Conservation (phyloP, 1,139 yeast genomes). For the Yamadazyma friedrichii region DNA sequence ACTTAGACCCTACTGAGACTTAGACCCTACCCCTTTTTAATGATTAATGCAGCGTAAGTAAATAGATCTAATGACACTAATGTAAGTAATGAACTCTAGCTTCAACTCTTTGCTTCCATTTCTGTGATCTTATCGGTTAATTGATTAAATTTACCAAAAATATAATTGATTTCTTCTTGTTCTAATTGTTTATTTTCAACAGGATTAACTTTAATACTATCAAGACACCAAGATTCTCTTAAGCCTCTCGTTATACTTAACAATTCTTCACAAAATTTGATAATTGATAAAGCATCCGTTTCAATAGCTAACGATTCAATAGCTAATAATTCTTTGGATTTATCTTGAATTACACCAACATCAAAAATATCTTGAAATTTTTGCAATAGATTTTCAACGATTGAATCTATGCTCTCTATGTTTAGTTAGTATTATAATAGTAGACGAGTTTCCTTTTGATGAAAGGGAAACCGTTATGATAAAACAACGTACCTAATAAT, state of each 20-base stretch:
- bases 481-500: conserved; percentile 35
- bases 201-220: conserved; percentile 42
- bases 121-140: conserved; percentile 37
- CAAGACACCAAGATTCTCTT: conserved; percentile 58
- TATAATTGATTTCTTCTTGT: conserved; percentile 24
- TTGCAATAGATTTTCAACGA: conserved; percentile 41
- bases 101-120: conserved; percentile 1
- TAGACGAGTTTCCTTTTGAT: neutral
- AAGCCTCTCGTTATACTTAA: conserved; percentile 47
- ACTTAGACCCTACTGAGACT: too few relatives aligned
- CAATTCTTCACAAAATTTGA: conserved; percentile 53
- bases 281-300: conserved; percentile 50
- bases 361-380: conserved; percentile 47
- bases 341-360: conserved; percentile 41
- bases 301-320: conserved; percentile 58
- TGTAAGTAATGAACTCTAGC: conserved; percentile 1
- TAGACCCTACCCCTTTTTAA: neutral
- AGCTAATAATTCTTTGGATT: conserved; percentile 51
- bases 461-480: neutral
- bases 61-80: conserved; percentile 6
- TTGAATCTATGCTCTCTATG: conserved; percentile 39
- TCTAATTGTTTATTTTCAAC: conserved; percentile 16
- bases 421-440: conserved; percentile 17
- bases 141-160: conserved; percentile 39
- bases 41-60: neutral